phyloP scores from a whole-genome alignment of 2,329 filamentous ascomycete species.

The Knufia fluminis region DNA sequence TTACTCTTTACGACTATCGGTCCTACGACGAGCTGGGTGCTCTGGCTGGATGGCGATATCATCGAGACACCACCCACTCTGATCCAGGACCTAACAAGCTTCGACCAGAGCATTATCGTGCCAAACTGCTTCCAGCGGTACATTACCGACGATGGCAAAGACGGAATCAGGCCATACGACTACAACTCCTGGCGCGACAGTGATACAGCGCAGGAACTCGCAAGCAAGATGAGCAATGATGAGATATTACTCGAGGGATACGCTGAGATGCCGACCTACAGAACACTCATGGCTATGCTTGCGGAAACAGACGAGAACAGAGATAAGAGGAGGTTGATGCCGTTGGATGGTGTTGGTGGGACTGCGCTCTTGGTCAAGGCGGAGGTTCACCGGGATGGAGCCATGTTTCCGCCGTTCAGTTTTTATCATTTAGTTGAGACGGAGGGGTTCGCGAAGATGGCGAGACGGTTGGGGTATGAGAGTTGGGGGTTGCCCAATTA shows the following conservation, averaged over 20 bases:
- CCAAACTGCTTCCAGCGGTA: slow-evolving; percentile 94
- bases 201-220: slow-evolving; percentile 65
- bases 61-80: slow-evolving; percentile 75
- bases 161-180: slow-evolving; percentile 78
- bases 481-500: slow-evolving; percentile 91
- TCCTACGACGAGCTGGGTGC: slow-evolving; percentile 84
- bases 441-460: slow-evolving; percentile 97
- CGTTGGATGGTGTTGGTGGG: slow-evolving; percentile 86
- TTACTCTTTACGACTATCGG: slow-evolving; percentile 91
- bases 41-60: slow-evolving; percentile 92
- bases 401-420: slow-evolving; percentile 94
- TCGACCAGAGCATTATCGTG: slow-evolving; percentile 84
- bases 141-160: slow-evolving; percentile 63
- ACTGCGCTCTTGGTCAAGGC: slow-evolving; percentile 90
- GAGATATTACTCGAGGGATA: slow-evolving; percentile 94
- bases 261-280: slow-evolving; percentile 82
- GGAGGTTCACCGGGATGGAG: slow-evolving; percentile 90
- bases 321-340: slow-evolving; percentile 54
- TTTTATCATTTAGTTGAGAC: slow-evolving; percentile 98
- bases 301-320: slow-evolving; percentile 46
- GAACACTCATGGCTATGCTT: slow-evolving; percentile 84
- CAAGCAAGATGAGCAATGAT: slow-evolving; percentile 71
- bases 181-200: slow-evolving; percentile 98
- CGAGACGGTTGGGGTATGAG: slow-evolving; percentile 73
- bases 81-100: slow-evolving; percentile 81